Evolutionary conservation across 192 early-diverging fungal genomes (phyloP).

Genomic region (Coemansia biformis): DNA sequence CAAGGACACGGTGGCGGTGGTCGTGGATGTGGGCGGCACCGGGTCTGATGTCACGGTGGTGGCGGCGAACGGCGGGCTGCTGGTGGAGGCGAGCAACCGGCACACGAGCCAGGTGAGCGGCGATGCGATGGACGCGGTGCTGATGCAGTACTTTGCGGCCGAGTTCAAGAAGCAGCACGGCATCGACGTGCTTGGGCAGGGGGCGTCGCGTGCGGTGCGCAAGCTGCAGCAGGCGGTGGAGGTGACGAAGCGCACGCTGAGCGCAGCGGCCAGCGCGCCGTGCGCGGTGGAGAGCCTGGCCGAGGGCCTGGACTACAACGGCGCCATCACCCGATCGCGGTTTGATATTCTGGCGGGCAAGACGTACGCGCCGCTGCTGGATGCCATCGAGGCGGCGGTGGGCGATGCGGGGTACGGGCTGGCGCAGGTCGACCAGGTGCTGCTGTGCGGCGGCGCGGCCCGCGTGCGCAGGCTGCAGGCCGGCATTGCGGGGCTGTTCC

Average conservation of each 20-base stretch:
- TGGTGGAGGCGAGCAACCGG: constrained; percentile 68
- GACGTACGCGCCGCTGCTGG: constrained; percentile 65
- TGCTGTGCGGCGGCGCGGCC: constrained; percentile 83
- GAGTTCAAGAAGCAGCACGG: constrained; percentile 88
- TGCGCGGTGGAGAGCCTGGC: constrained; percentile 90
- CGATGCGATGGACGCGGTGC: constrained; percentile 74
- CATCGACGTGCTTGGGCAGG: constrained; percentile 59
- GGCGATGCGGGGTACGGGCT: constrained; percentile 60
- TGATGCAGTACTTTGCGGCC: constrained; percentile 71
- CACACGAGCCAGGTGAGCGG: constrained; percentile 81
- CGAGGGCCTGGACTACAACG: constrained; percentile 88
- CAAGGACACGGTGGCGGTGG: constrained; percentile 71
- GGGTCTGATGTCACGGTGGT: constrained; percentile 79
- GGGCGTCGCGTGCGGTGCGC: constrained; percentile 68
- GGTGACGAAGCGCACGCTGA: constrained; percentile 86
- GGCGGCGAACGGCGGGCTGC: constrained; percentile 74
- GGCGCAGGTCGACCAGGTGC: constrained; percentile 80
- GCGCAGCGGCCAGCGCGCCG: constrained; percentile 71
- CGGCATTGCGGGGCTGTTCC: constrained; percentile 69
- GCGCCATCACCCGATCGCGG: constrained; percentile 72
- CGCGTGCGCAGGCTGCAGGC: constrained; percentile 84
- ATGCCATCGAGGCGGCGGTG: constrained; percentile 62
- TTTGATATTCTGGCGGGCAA: constrained; percentile 85
- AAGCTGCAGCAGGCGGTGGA: constrained; percentile 85
- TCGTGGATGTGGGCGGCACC: constrained; percentile 85